Evolutionary conservation across 1,139 yeast genomes (phyloP).

Genomic region (Suhomyces terraborum): DNA sequence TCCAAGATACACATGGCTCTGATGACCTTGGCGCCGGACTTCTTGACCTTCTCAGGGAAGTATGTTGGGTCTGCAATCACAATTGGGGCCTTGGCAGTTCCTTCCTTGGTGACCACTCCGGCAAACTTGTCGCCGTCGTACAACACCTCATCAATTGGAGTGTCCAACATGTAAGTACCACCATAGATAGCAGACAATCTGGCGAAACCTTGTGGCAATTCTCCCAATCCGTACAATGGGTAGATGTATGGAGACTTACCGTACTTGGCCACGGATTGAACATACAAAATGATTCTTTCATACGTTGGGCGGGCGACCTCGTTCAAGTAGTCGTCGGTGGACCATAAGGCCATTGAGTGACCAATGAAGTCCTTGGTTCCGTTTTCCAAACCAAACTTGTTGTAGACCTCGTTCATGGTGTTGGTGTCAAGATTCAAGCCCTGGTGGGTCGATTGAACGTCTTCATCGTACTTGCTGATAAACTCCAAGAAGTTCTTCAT

Average conservation of each 20-base stretch:
- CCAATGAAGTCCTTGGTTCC: slow-evolving; percentile 97
- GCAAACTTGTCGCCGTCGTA: slow-evolving; percentile 67
- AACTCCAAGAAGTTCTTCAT: slow-evolving; percentile 90
- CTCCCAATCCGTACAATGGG: slow-evolving; percentile 96
- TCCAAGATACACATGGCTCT: slow-evolving; percentile 93
- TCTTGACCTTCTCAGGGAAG: slow-evolving; percentile 86
- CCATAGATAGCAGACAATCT: slow-evolving; percentile 96
- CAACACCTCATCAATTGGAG: slow-evolving; percentile 87
- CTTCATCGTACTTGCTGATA: slow-evolving; percentile 80
- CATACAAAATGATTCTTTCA: slow-evolving; percentile 81
- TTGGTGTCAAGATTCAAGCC: slow-evolving; percentile 82
- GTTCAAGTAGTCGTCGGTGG: slow-evolving; percentile 84
- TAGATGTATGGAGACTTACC: slow-evolving; percentile 97
- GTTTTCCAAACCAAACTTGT: slow-evolving; percentile 85
- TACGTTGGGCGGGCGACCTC: slow-evolving; percentile 93
- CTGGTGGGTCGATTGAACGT: slow-evolving; percentile 77
- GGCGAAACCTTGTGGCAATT: slow-evolving; percentile 97
- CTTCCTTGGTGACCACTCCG: slow-evolving; percentile 90
- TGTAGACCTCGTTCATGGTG: slow-evolving; percentile 90
- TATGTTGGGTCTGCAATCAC: slow-evolving; percentile 98
- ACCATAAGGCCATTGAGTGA: slow-evolving; percentile 97
- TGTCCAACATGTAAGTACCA: slow-evolving; percentile 97
- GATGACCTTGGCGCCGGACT: slow-evolving; percentile 84
- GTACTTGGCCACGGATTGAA: slow-evolving; percentile 88
- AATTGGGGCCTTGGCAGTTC: slow-evolving; percentile 86